A percentile compares a stretch with the other conserved stretches of the same genome.
Conservation (phyloP, 2,329 filamentous ascomycete species). For the Aspergillus spinulosporus region DNA sequence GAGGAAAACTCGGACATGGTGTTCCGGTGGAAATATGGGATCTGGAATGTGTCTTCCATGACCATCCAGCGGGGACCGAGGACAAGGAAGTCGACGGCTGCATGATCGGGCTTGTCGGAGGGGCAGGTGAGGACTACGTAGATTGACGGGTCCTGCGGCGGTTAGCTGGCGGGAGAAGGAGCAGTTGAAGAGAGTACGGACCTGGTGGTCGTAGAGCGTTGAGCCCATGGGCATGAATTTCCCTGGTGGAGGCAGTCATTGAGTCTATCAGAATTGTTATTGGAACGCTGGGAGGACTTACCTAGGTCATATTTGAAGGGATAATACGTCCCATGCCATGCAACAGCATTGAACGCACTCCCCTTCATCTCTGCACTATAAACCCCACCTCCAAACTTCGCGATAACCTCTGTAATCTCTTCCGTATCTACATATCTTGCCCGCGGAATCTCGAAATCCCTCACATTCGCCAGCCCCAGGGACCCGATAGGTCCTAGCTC, state of each 20-base stretch:
- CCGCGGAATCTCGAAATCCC: conserved; percentile 8
- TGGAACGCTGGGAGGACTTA: not conserved
- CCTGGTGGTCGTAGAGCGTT: conserved; percentile 12
- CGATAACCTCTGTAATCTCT: conserved; percentile 6
- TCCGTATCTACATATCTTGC: conserved; percentile 7
- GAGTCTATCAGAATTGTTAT: not conserved
- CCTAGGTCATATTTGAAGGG: conserved; percentile 11
- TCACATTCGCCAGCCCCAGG: conserved; percentile 1
- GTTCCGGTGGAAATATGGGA: conserved; percentile 11
- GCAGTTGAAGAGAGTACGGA: too few relatives aligned
- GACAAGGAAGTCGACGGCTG: conserved; percentile 9
- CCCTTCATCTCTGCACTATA: conserved; percentile 7
- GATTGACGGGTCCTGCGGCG: conserved; percentile 2
- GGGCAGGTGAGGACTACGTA: conserved; percentile 8
- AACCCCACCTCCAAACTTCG: conserved; percentile 6
- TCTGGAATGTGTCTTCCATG: conserved; percentile 13
- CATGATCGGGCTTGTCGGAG: conserved; percentile 7
- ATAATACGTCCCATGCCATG: conserved; percentile 12
- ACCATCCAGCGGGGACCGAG: conserved; percentile 11
- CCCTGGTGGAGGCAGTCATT: not conserved
- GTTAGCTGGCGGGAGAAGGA: too few relatives aligned
- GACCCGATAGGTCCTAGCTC: conserved; percentile 10
- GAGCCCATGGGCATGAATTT: conserved; percentile 13
- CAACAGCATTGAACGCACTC: conserved; percentile 11
- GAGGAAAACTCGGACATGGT: conserved; percentile 12